Conservation (phyloP, 2,329 filamentous ascomycete genomes). For the Neopestalotiopsis rosae region DNA sequence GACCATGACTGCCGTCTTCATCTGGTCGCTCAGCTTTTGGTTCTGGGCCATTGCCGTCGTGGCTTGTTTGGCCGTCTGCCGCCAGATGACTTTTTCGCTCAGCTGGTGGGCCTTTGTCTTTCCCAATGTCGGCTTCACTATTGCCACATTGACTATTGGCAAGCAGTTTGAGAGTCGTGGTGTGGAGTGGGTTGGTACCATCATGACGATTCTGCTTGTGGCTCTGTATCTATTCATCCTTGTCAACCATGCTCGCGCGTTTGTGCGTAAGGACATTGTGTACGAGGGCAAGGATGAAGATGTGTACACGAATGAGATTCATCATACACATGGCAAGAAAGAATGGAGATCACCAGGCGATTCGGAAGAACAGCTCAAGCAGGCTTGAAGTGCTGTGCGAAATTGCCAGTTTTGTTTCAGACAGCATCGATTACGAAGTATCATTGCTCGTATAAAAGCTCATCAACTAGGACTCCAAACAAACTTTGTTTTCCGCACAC, state of each 20-base stretch:
- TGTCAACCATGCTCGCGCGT: slow-evolving; percentile 52
- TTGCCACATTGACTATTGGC: slow-evolving; percentile 63
- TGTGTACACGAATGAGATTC: slow-evolving; percentile 27
- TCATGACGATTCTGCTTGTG: slow-evolving; percentile 60
- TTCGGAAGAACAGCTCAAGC: background rate
- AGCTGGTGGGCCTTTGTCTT: slow-evolving; percentile 72
- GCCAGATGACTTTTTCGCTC: slow-evolving; percentile 42
- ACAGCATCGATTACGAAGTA: no score
- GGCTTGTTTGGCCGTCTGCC: slow-evolving; percentile 33
- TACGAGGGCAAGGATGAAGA: slow-evolving; percentile 68
- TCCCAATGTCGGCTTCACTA: slow-evolving; percentile 67
- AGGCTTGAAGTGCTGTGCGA: background rate
- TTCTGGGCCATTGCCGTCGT: slow-evolving; percentile 48
- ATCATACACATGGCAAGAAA: slow-evolving; percentile 22
- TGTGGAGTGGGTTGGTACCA: slow-evolving; percentile 58
- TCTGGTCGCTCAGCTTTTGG: slow-evolving; percentile 55
- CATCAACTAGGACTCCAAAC: no score
- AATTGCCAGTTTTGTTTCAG: no score
- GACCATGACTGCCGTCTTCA: slow-evolving; percentile 46
- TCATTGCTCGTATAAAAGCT: no score
- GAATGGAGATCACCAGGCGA: background rate
- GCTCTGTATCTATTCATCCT: slow-evolving; percentile 60
- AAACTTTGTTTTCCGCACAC: background rate
- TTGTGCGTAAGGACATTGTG: slow-evolving; percentile 57
- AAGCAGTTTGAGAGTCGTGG: slow-evolving; percentile 55